phyloP scores from a whole-genome alignment of 495 filamentous ascomycete genomes.

The Pseudomonodictys pantanalensis region DNA sequence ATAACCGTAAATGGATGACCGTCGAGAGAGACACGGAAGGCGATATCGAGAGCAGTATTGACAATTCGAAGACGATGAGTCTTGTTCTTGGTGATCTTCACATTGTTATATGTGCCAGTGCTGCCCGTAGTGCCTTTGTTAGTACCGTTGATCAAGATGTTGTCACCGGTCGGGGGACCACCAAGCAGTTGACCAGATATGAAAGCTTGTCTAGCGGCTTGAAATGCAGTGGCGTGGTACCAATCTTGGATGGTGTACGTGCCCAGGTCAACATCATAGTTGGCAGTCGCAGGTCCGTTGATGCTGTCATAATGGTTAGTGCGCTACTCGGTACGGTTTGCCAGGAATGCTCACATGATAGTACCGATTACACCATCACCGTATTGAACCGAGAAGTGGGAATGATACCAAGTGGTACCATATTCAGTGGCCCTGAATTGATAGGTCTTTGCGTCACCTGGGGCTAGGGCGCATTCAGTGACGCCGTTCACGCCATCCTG shows the following conservation, averaged over 20 bases:
- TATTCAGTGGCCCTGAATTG: conserved; percentile 39
- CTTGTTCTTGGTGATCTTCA: conserved; percentile 32
- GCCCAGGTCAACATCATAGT: conserved; percentile 42
- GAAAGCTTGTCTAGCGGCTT: conserved; percentile 24
- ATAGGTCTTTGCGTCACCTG: conserved; percentile 39
- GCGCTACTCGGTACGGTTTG: not conserved
- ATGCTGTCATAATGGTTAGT: conserved; percentile 17
- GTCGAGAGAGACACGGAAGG: conserved; percentile 39
- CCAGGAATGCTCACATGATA: conserved; percentile 19
- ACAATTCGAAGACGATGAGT: conserved; percentile 39
- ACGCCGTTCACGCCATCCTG: conserved; percentile 41
- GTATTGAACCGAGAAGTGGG: conserved; percentile 40
- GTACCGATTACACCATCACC: conserved; percentile 41
- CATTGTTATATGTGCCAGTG: conserved; percentile 31
- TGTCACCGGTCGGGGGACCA: conserved; percentile 36
- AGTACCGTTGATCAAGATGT: conserved; percentile 41
- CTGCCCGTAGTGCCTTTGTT: conserved; percentile 33
- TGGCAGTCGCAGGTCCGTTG: conserved; percentile 41
- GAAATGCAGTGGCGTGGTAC: conserved; percentile 39
- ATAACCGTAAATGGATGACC: conserved; percentile 39
- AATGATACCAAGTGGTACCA: conserved; percentile 43
- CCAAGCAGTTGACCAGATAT: conserved; percentile 2
- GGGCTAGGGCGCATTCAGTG: conserved; percentile 41
- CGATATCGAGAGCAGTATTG: conserved; percentile 39
- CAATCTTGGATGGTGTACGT: conserved; percentile 37